Conservation (phyloP, 148 eudicot species). For the Chenopodium formosanum region DNA sequence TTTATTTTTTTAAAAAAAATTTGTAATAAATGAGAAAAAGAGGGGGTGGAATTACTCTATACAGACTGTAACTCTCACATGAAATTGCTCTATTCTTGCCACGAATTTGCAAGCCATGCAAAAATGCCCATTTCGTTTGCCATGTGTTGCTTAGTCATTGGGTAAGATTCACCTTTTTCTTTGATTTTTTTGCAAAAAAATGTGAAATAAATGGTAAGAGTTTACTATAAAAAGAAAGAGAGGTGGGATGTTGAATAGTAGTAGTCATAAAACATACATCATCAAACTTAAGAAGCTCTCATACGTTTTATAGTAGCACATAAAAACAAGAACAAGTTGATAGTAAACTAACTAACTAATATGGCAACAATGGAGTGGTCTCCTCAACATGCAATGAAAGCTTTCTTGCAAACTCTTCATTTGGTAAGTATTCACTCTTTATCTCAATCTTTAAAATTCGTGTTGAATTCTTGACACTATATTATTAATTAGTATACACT, state of each 20-base stretch:
- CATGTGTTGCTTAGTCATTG: conserved; percentile 25
- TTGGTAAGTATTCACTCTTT: conserved; percentile 17
- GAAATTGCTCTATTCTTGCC: conserved; percentile 16
- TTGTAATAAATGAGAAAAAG: neutral
- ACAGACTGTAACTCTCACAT: conserved; percentile 21
- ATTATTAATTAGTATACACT: neutral
- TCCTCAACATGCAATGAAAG: conserved; percentile 32
- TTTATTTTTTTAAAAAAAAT: too few species aligned
- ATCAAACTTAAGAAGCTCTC: neutral
- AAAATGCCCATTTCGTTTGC: neutral
- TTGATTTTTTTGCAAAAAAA: neutral
- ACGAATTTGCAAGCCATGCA: conserved; percentile 24
- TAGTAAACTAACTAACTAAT: neutral
- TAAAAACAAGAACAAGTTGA: neutral
- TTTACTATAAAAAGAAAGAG: neutral
- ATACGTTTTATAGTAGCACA: neutral
- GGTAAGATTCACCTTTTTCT: neutral
- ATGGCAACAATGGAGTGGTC: conserved; percentile 26
- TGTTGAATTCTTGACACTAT: neutral
- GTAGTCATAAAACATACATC: neutral
- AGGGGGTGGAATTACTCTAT: neutral
- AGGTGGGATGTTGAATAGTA: neutral
- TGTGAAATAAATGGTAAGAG: neutral
- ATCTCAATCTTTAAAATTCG: neutral
- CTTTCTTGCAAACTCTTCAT: conserved; percentile 39